A percentile compares a stretch with the other conserved stretches of the same genome.
These are phyloP conservation scores for Alnus glutinosa DNA, from an alignment of 306 rosid genomes.

Conservation along the genomic window DNA sequence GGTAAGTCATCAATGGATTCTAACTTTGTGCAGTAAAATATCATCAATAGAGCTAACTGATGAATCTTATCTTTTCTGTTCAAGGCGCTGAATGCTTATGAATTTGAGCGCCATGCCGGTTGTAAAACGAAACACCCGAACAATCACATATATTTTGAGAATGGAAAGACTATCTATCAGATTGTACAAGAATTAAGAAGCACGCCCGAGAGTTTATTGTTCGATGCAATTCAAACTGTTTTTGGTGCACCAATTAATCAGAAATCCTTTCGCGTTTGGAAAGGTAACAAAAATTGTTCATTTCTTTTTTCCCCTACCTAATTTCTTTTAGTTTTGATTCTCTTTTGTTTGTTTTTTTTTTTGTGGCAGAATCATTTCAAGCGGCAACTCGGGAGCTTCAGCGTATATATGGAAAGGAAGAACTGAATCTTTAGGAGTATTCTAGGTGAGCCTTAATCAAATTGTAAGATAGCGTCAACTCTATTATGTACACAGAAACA, in stretches of 20 bases:
- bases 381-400: constrained; percentile 90
- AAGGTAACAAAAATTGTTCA: constrained; percentile 41
- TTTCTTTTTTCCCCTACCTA: not conserved
- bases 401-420: constrained; percentile 88
- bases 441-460: constrained; percentile 25
- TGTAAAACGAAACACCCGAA: constrained; percentile 89
- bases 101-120: constrained; percentile 81
- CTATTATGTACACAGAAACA: constrained; percentile 30
- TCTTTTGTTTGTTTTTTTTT: constrained; percentile 11
- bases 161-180: constrained; percentile 84
- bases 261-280: constrained; percentile 79
- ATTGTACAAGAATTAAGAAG: constrained; percentile 79
- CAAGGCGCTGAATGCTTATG: constrained; percentile 82
- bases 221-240: constrained; percentile 72
- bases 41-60: constrained; percentile 14
- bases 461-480: constrained; percentile 26
- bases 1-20: constrained; percentile 36
- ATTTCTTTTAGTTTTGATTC: not conserved
- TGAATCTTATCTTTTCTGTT: constrained; percentile 1
- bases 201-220: constrained; percentile 76
- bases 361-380: constrained; percentile 73
- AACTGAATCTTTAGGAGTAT: constrained; percentile 44
- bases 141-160: constrained; percentile 81
- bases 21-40: constrained; percentile 11
- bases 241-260: constrained; percentile 86